These are phyloP conservation scores for Xylaria sp. DNA, from an alignment of 495 filamentous ascomycete species.

Conservation along the genomic window DNA sequence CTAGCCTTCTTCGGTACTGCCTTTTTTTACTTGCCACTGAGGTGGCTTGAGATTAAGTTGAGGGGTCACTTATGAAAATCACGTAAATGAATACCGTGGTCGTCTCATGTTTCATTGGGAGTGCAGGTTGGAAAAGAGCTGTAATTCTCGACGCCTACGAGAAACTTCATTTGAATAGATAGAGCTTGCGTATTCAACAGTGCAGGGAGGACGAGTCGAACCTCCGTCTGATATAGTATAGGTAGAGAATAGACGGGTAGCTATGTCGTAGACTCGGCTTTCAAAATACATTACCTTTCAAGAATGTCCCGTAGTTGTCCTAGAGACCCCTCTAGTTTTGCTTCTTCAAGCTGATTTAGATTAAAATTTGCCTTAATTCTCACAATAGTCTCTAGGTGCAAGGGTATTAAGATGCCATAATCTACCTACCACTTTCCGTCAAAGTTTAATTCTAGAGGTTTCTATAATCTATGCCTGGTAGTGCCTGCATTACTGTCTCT, in stretches of 20 bases:
- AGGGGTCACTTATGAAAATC: conserved; percentile 20
- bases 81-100: not conserved
- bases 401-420: no score
- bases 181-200: not conserved
- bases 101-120: not conserved
- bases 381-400: no score
- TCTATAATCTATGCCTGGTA: no score
- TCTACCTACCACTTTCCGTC: no score
- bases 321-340: not conserved
- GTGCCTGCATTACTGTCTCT: not conserved
- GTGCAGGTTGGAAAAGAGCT: no score
- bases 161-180: not conserved
- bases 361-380: no score
- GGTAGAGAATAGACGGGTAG: not conserved
- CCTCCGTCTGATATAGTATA: not conserved
- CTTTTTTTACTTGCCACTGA: conserved; percentile 50
- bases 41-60: conserved; percentile 49
- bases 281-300: not conserved
- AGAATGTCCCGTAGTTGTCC: not conserved
- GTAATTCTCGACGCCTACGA: not conserved
- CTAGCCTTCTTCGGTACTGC: conserved; percentile 56
- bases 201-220: not conserved
- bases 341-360: no score
- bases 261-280: not conserved
- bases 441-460: no score